phyloP scores from a whole-genome alignment of 208 protist species.

The Acanthamoeba royreba region DNA sequence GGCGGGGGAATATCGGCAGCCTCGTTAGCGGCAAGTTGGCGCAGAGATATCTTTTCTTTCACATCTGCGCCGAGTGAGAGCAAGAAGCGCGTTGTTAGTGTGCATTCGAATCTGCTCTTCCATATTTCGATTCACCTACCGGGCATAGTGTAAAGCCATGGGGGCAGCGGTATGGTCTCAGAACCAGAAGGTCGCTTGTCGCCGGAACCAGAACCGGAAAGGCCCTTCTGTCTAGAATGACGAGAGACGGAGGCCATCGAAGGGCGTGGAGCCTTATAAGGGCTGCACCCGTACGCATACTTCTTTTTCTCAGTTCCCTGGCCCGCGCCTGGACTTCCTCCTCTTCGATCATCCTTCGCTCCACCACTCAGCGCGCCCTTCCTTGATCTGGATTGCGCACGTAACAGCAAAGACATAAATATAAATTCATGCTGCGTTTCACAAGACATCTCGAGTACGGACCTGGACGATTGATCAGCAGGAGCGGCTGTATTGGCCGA shows the following conservation, averaged over 20 bases:
- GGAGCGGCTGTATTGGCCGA: no score
- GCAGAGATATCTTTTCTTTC: neutral
- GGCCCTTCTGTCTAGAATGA: neutral
- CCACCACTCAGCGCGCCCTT: neutral
- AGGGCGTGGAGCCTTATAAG: neutral
- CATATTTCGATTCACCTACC: no score
- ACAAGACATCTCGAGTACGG: no score
- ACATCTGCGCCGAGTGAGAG: neutral
- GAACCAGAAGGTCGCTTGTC: neutral
- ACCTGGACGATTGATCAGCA: no score
- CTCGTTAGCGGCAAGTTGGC: neutral
- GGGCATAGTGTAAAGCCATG: neutral
- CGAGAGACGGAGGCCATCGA: neutral
- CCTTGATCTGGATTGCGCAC: no score
- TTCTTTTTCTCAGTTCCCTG: neutral
- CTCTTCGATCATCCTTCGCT: neutral
- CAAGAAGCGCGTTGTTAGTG: neutral
- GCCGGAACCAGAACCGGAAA: neutral
- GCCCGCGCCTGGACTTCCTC: neutral
- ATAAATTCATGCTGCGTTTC: no score
- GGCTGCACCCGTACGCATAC: slow-evolving; percentile 25
- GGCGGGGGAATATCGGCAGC: neutral
- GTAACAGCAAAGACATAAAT: no score
- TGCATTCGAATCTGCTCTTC: no score
- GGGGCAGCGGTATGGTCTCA: neutral